Evolutionary conservation across 2,329 filamentous ascomycete genomes (phyloP), one percentile per base, ranked within the genome.

Genomic region (Anisogramma anomala): DNA sequence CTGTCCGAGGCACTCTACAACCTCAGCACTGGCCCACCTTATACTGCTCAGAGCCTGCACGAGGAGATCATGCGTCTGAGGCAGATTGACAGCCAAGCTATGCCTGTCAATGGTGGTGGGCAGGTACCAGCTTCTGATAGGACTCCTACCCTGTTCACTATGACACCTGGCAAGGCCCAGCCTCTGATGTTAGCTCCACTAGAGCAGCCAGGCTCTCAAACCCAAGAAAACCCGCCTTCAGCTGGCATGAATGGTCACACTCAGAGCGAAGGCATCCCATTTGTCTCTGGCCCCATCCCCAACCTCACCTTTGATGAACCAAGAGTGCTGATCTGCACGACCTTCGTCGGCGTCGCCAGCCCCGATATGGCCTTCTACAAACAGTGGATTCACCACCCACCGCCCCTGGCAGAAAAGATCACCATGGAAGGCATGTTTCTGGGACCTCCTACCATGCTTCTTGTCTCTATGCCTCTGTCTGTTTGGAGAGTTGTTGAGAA

Each of bases 401-500:
- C 76, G 1, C 58, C 69, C 0, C 65, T 73, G 3, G 71, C 71
- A 1, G 66, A 71, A 13, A 75, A 72, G 49, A 74, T 81, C 42
- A 66, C 70, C 6, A 74, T 81, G 4, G 77, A 81, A 53, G 77
- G 75, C 49, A 80, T 81, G 73, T 81, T 81, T 48, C 61, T 80
- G 14, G 77, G 77, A 0, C 77, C 77, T 0, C 76, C 77, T 1
- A 80, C 77, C 0, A 78, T 80, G 63, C 59, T 81, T 7, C 61
- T 81, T 22, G 75, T 81, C 40, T 80, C 77, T 3, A 80, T 81
- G 72, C 75, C 77, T 3, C 66, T 72, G 43, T 66, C 69, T 4
- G 66, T 81, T 11, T 81, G 75, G 74, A 75, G 71, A 48, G 66
- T 78, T 17, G 72, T 81, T 6, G 72, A 79, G 57, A 72, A 77